Evolutionary conservation across 106 monocot genomes (phyloP), one percentile per base, ranked within the genome.

Genomic region (Phalaenopsis equestris): DNA sequence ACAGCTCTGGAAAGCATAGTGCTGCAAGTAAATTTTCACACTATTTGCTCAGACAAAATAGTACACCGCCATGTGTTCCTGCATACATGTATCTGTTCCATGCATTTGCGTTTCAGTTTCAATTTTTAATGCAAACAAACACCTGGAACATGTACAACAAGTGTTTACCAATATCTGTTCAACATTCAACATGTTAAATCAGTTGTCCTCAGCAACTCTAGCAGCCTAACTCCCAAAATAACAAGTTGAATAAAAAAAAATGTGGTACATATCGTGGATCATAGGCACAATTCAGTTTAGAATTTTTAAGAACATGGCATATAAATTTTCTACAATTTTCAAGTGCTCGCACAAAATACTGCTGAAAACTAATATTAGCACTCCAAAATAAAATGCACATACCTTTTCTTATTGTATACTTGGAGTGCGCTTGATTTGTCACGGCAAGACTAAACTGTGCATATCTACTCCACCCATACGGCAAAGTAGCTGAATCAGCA

Each of bases 401-500:
- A 92, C 92, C 92, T 92, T 92, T 92, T 56, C 92, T 81, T 64
- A 89, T 68, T 11, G 88, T 86, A 52, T 78, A 89, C 77, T 87
- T 89, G 78, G 17, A 57, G 49, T 92, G 85, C 21, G 85, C 47
- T 61, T 92, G 92, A 84, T 92, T 92, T 42, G 89, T 52, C 76
- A 92, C 87, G 73, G 87, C 81, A 23, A 92, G 45, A 81, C 87
- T 87, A 55, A 92, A 92, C 70, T 92, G 92, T 74, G 92, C 92
- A 82, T 79, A 87, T 78, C 92, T 84, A 84, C 81, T 89, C 92
- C 92, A 92, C 30, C 89, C 89, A 85, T 87, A 89, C 6, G 87
- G 92, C 79, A 89, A 77, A 76, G 7, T 80, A 11, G 84, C 56
- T 41, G 89, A 81, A 83, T 92, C 89, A 42, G 92, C 89, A 79